These are phyloP conservation scores for Tylopilus sp. DNA, from an alignment of 1,284 basidiomycete genomes.

Conservation along the genomic window DNA sequence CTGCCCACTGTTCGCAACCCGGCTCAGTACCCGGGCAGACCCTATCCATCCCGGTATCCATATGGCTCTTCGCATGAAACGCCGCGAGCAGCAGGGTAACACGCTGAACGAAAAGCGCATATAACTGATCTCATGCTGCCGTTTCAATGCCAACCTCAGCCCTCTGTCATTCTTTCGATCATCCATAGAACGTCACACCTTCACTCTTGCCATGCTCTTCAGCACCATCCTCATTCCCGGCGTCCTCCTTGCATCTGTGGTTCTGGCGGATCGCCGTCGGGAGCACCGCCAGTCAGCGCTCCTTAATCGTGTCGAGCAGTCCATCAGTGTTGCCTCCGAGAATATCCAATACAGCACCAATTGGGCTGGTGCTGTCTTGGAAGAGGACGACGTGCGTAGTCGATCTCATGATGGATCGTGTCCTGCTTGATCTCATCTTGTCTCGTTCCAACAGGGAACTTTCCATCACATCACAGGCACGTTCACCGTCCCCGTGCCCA, in stretches of 20 bases:
- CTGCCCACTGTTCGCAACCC: no score
- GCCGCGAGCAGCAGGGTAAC: no score
- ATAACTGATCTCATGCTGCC: no score
- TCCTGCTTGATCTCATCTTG: neutral
- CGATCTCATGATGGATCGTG: neutral
- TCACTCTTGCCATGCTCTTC: neutral
- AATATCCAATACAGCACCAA: neutral
- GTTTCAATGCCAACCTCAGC: neutral
- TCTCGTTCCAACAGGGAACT: slow-evolving; percentile 1
- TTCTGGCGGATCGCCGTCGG: neutral
- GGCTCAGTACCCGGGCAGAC: no score
- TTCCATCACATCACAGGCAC: slow-evolving; percentile 6
- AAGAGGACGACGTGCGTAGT: neutral
- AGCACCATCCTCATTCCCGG: neutral
- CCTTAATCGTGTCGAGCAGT: neutral
- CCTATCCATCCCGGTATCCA: no score
- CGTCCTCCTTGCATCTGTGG: neutral
- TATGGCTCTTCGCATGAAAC: no score
- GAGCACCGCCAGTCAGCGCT: neutral
- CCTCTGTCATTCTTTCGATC: neutral
- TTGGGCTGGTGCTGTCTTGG: neutral
- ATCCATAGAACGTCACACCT: neutral
- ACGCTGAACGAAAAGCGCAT: neutral
- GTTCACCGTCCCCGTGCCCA: slow-evolving; percentile 1
- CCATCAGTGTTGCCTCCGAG: neutral